phyloP scores from a whole-genome alignment of 2,329 filamentous ascomycete genomes.

The Achaetomium macrosporum region DNA sequence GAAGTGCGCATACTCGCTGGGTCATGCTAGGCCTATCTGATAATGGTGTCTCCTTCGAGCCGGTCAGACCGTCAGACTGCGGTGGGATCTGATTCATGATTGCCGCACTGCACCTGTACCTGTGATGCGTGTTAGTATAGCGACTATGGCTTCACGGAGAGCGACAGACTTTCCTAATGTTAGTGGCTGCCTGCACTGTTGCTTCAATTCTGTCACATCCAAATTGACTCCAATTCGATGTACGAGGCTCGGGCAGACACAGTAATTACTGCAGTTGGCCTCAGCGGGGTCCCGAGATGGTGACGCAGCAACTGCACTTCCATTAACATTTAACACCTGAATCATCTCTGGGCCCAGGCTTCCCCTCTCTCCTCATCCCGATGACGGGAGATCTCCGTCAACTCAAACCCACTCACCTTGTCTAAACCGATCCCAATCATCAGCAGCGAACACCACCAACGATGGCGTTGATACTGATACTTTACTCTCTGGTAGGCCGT shows the following conservation, averaged over 20 bases:
- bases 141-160: too few species aligned
- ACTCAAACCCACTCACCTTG: neutral
- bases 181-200: too few species aligned
- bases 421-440: neutral
- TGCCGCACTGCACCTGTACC: too few species aligned
- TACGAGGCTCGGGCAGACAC: neutral
- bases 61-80: too few species aligned
- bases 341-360: neutral
- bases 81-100: too few species aligned
- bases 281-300: neutral
- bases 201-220: too few species aligned
- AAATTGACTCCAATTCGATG: too few species aligned
- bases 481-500: conserved; percentile 1
- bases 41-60: too few species aligned
- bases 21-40: too few species aligned
- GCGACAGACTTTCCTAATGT: too few species aligned
- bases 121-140: too few species aligned
- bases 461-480: neutral
- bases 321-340: neutral
- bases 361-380: neutral
- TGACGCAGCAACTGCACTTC: neutral
- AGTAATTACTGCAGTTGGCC: neutral
- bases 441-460: neutral
- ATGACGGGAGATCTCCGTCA: neutral
- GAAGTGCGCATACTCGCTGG: too few species aligned